Evolutionary conservation across 805 yeast species (phyloP), one percentile per base, ranked within the genome.

Genomic region (Ogataea allantospora): DNA sequence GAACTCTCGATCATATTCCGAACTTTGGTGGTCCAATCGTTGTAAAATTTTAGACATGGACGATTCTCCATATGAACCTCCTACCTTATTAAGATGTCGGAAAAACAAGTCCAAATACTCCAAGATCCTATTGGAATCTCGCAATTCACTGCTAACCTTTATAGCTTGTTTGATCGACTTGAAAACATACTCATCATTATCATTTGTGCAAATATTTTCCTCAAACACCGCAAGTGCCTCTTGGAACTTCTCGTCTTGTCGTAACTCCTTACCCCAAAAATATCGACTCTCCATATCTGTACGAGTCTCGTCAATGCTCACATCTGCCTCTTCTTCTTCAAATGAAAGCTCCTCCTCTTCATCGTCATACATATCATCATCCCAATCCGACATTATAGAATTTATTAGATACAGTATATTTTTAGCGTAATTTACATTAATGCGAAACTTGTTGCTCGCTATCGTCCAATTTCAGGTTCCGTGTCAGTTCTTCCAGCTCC

Each of bases 311-410:
- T 44, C 43, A 7, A 33, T 43, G 6, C 35, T 38, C 16, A 35
- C 38, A 6, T 44, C 47, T 6, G 33, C 53, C 14, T 50, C 57
- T 3, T 50, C 57, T 3, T 58, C 64, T 34, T 58, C 63, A 45
- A 58, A 59, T 2, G 62, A 58, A 6, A 63, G 47, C 32, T 58
- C 61, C 33, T 58, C 63, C 28, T 58, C 67, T 26, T 60, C 65
- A 14, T 55, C 64, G 38, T 62, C 65, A 26, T 62, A 60, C 60
- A 61, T 62, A 23, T 58, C 65, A 34, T 61, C 66, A 30, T 60
- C 66, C 59, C 65, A 60, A 28, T 63, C 68, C 1, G 66, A 60
- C 68, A 63, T 63, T 12, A 15, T n/a, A 17, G 30, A 7, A 8
- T 24, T 24, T 24, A 12, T 9, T 24, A 24, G 7, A 24, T 24